phyloP scores from a whole-genome alignment of 2,329 filamentous ascomycete genomes.

The Talaromyces sp. region DNA sequence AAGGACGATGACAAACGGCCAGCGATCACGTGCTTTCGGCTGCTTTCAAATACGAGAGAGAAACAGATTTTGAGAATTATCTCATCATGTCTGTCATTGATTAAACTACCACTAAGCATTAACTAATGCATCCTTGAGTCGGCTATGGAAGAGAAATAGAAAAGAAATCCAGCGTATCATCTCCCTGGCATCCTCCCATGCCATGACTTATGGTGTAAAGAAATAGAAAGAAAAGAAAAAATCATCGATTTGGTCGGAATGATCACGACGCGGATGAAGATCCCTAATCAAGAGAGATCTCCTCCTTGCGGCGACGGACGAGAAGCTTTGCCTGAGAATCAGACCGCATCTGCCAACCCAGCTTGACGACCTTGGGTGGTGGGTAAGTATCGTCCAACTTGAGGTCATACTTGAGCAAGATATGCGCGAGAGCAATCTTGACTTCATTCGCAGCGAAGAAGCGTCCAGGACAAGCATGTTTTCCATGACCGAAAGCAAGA shows the following conservation, averaged over 20 bases:
- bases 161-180: neutral
- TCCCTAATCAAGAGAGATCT: constrained; percentile 4
- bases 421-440: constrained; percentile 25
- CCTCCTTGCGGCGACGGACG: constrained; percentile 11
- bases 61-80: neutral
- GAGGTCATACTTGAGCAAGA: constrained; percentile 28
- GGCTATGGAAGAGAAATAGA: neutral
- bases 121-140: neutral
- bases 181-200: no score
- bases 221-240: neutral
- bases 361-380: neutral
- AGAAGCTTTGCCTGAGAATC: constrained; percentile 5
- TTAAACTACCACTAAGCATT: neutral
- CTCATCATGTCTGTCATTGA: neutral
- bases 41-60: neutral
- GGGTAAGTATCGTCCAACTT: neutral
- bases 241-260: neutral
- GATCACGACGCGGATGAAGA: neutral
- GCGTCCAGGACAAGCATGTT: constrained; percentile 41
- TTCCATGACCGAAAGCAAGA: constrained; percentile 54
- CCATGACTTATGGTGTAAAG: neutral
- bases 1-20: no score
- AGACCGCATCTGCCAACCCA: constrained; percentile 1
- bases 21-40: no score
- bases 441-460: constrained; percentile 26